Conservation (phyloP, 805 yeast genomes). For the Cyberlindnera galapagoensis region DNA sequence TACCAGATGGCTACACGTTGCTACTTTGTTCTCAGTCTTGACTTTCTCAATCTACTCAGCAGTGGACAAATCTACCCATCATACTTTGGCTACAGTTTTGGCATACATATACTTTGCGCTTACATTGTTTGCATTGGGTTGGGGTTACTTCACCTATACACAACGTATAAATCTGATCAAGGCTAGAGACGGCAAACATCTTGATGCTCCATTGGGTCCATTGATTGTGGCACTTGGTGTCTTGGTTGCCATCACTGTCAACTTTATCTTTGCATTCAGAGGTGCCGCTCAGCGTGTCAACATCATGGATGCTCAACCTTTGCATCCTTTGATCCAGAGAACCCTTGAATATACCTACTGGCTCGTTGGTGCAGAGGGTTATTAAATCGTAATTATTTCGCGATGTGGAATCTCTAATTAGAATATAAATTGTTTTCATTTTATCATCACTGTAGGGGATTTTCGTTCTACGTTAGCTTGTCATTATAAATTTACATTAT, state of each 20-base stretch:
- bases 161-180: conserved; percentile 66
- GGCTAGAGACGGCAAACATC: conserved; percentile 78
- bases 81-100: conserved; percentile 54
- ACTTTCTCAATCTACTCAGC: conserved; percentile 82
- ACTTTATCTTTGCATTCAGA: conserved; percentile 63
- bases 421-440: not conserved
- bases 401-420: not conserved
- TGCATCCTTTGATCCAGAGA: conserved; percentile 22
- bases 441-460: too few species aligned
- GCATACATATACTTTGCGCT: conserved; percentile 78
- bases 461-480: too few species aligned
- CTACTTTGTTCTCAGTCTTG: conserved; percentile 74
- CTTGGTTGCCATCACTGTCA: conserved; percentile 56
- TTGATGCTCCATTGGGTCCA: conserved; percentile 90
- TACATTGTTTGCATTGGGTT: conserved; percentile 74
- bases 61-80: conserved; percentile 58
- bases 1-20: conserved; percentile 90
- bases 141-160: conserved; percentile 83
- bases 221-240: conserved; percentile 68
- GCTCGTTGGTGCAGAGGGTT: conserved; percentile 27
- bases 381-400: conserved; percentile 4
- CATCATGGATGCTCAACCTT: conserved; percentile 9
- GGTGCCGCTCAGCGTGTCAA: conserved; percentile 25
- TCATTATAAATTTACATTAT: too few species aligned
- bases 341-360: conserved; percentile 27